Base-by-base conservation (phyloP, 2,329 filamentous ascomycete genomes). In the Iodosphaeria phyllophila region DNA sequence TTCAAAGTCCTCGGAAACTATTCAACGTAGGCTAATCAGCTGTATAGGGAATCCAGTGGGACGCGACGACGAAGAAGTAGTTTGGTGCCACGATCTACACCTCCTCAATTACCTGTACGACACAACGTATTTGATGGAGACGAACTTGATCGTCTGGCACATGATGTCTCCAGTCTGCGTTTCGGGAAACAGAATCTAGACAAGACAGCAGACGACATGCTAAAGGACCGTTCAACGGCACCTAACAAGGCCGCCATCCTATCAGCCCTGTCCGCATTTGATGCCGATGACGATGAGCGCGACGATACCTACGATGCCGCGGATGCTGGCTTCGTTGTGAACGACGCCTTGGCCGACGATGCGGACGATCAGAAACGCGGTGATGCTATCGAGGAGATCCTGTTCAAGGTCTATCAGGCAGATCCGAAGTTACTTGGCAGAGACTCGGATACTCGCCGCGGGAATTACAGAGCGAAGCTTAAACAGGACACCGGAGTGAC, bases 271-370 rank as follows among this genome's bases (percentile, higher is more conserved):
- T 80, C 82, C 10, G 65, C 75, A 1, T 93, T 95, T 36, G 84
- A 95, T 50, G 75, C 74, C 0, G 86, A 95, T 38, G 89, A 95
- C 36, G 89, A 98, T 45, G 89, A 98, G 52, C 69, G 83, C 18
- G 89, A 98, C 46, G 89, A 98, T 46, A 95, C 86, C 0, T 98
- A 98, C 43, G 89, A 98, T 39, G 70, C 74, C 2, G 80, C 72
- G 24, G 89, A 95, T 41, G 82, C 95, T 3, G 89, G 89, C 18
- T 84, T 86, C 13, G 79, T 78, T 0, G 72, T 93, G 3, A 83
- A 92, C 37, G 58, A 62, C 11, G 57, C 64, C 5, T 59, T 68
- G n/a, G 58, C 63, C 18, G 64, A 68, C 25, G 59, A 64, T 29
- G 50, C 50, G 1, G 56, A 62, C 28, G 56, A 49, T 9, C 41